Percentiles rank a stretch among this genome's conserved stretches.
phyloP scores from a whole-genome alignment of 148 eudicot species.

The Cornus suecica region DNA sequence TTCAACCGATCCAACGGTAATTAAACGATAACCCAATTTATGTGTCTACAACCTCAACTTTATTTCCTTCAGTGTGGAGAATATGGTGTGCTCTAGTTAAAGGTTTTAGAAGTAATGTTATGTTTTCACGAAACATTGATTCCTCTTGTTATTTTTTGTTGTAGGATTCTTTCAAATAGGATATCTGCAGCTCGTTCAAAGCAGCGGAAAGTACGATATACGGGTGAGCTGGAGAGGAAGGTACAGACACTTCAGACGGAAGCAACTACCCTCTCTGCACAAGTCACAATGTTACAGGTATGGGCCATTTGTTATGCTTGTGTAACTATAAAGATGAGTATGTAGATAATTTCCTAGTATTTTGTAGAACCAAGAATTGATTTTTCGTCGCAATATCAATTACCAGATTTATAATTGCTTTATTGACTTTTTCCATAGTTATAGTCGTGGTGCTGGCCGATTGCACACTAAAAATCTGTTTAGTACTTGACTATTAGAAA shows the following conservation, averaged over 20 bases:
- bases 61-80: no score
- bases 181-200: slow-evolving; percentile 97
- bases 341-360: background rate
- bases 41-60: background rate
- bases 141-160: background rate
- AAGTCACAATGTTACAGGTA: slow-evolving; percentile 91
- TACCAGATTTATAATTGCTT: no score
- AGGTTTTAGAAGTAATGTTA: no score
- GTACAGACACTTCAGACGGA: slow-evolving; percentile 90
- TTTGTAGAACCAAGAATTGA: background rate
- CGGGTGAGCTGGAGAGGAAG: slow-evolving; percentile 88
- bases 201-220: slow-evolving; percentile 80
- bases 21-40: no score
- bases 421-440: background rate
- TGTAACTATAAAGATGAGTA: background rate
- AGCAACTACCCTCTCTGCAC: slow-evolving; percentile 90
- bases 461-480: no score
- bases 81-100: no score
- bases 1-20: no score
- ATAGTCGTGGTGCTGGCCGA: no score
- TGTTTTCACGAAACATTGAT: background rate
- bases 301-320: background rate
- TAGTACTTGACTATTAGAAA: no score
- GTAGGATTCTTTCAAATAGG: slow-evolving; percentile 86
- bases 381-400: background rate